Percentiles rank a stretch among this genome's conserved stretches.
Evolutionary conservation across 768 basidiomycete species (phyloP).

Genomic region (Rhodotorula sphaerocarpa): DNA sequence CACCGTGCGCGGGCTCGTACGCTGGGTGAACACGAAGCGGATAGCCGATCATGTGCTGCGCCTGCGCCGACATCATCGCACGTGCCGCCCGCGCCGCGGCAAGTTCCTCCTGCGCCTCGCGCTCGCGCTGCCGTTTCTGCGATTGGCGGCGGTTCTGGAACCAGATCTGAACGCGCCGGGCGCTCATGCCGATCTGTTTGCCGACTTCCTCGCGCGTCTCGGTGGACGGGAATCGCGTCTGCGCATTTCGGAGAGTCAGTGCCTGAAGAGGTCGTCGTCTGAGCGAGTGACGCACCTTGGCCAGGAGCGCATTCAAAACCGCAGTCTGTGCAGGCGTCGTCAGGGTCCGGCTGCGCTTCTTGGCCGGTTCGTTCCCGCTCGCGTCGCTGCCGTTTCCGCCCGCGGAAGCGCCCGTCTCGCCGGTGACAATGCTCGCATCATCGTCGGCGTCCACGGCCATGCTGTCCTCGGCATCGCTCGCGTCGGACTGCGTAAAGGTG

Average conservation of each 20-base stretch:
- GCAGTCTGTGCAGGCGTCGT: constrained; percentile 83
- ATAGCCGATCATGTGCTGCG: constrained; percentile 9
- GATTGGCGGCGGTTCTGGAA: constrained; percentile 37
- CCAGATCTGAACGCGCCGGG: constrained; percentile 67
- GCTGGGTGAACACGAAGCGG: background rate
- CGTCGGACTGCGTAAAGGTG: background rate
- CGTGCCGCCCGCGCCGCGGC: background rate
- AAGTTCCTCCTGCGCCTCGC: constrained; percentile 16
- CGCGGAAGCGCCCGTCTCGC: background rate
- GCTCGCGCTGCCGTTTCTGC: constrained; percentile 33
- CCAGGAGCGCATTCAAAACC: constrained; percentile 76
- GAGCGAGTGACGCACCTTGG: constrained; percentile 53
- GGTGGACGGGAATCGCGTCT: constrained; percentile 85
- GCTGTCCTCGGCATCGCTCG: background rate
- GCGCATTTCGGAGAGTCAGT: background rate
- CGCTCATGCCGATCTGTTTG: constrained; percentile 75
- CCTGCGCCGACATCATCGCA: background rate
- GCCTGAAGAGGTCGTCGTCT: background rate
- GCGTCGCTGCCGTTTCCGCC: background rate
- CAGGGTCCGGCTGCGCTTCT: constrained; percentile 61
- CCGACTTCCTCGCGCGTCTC: constrained; percentile 82
- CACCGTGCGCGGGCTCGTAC: background rate
- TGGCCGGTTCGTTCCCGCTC: constrained; percentile 14
- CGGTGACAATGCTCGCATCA: constrained; percentile 3
- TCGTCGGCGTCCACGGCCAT: constrained; percentile 19